A percentile compares a stretch with the other conserved stretches of the same genome.
These are phyloP conservation scores for Rosa persica DNA, from an alignment of 306 rosid genomes.

Conservation along the genomic window DNA sequence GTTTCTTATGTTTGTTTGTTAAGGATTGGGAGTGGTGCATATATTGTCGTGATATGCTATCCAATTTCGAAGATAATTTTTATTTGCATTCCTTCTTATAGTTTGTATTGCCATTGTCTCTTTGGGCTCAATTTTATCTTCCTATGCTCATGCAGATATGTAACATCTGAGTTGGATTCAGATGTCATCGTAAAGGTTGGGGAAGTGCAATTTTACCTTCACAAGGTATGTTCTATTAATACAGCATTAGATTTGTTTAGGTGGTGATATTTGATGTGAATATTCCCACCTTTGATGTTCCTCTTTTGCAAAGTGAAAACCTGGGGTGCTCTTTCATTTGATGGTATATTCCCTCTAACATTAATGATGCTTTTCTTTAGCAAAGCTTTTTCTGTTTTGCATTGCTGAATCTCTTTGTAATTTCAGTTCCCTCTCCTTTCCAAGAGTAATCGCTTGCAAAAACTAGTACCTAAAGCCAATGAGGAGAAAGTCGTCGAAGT, in stretches of 20 bases:
- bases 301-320: not conserved
- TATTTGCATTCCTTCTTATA: not conserved
- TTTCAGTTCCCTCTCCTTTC: slow-evolving; percentile 86
- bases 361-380: not conserved
- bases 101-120: not conserved
- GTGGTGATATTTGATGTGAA: not conserved
- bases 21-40: not conserved
- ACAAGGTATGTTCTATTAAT: slow-evolving; percentile 59
- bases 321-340: not conserved
- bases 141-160: slow-evolving; percentile 52
- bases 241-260: not conserved
- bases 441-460: slow-evolving; percentile 78
- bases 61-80: not conserved
- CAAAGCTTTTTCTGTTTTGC: not conserved
- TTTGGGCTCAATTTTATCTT: not conserved
- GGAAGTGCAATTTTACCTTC: slow-evolving; percentile 83
- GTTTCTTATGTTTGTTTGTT: not conserved
- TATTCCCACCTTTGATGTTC: not conserved
- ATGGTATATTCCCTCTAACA: not conserved
- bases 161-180: slow-evolving; percentile 80
- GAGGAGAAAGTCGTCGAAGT: slow-evolving; percentile 74
- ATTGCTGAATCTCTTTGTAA: slow-evolving; percentile 27
- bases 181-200: slow-evolving; percentile 71
- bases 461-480: slow-evolving; percentile 52
- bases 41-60: not conserved